Base-by-base conservation (phyloP, 148 eudicot species). In the Persicaria maculosa region DNA sequence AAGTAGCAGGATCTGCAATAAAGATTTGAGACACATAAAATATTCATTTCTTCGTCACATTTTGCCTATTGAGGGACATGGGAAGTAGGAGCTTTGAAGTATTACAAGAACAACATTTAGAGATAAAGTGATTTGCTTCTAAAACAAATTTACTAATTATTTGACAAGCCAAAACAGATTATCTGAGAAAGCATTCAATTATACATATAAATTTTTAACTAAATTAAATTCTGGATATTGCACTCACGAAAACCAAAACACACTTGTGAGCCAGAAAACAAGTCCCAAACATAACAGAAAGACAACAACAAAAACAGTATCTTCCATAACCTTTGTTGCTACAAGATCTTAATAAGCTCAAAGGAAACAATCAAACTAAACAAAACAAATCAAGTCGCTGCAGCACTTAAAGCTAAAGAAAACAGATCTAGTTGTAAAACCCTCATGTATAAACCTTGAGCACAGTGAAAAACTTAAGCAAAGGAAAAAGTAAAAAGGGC, bases 1-100 rank as follows among this genome's bases (percentile, higher is more conserved):
- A 71, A 19, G 53, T 71, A 22, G 53, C 73, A 71, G 73, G 31
- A 71, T 71, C 73, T 71, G 73, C 54, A 20, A 71, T 71, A 52
- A 71, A 71, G 31, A 46, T 48, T 15, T 65, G 16, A 36, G 11
- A 36, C 0, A 25, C 40, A 65, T 46, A 65, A 65, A 43, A 64
- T 9, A 11, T 36, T 65, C 69, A 65, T 17, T 65, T 65, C 14
- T 6, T 1, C 0, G 12, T 44, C 36, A 11, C 44, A 62, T 17
- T 31, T 11, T 25, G n/a, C 25, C 68, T 25, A 62, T 2, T 65
- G 9, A 14, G 46, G 15, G 46, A 5, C 14, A 65, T 36, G 40
- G 47, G 47, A 65, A 48, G 9, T 48, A 8, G 9, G 8, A 5
- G 15, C n/a, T 12, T 12, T 36, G 25, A 7, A 20, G 44, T 16